Evolutionary conservation across 805 yeast species (phyloP), one percentile per base, ranked within the genome.

Genomic region (Metschnikowia sp.): DNA sequence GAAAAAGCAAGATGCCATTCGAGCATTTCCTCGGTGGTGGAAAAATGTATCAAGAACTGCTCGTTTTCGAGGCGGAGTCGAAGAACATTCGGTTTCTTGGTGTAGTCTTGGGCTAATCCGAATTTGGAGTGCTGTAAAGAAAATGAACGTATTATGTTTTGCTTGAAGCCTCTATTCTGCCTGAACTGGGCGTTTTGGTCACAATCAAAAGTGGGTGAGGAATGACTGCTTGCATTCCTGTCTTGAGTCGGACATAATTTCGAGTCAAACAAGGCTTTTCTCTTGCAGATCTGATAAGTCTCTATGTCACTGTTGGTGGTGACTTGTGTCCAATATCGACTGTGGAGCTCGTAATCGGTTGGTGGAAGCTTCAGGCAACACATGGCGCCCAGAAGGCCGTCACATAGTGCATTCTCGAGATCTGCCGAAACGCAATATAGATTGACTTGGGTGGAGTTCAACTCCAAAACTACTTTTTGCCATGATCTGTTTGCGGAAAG

Each of bases 101-200:
- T 78, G 65, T 89, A 89, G 65, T 92, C 99, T 2, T 81, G 74
- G 0, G 98, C 97, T 11, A 89, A 70, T 0, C 99, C 99, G 39
- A 88, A 68, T 57, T 77, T 82, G 10, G 94, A 91, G 66, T 84
- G 83, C 65, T 94, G 98, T 34, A 92, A 72, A 2, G 96, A 82
- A 64, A 81, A 91, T 0, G 89, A 79, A 52, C 83, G 75, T n/a
- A 77, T 56, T 30, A 86, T 41, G 10, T 22, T 22, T 22, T 22
- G 26, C 26, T 22, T 22, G 26, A 22, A 22, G 7, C 7, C 26
- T 22, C 26, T 22, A 7, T 22, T 22, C 26, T 22, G 26, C 26
- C 26, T 22, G 26, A 22, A 22, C 7, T 22, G 26, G 26, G 26
- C 26, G 26, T 22, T 4, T 22, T 22, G 26, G 26, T 22, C 26